Evolutionary conservation across 805 yeast genomes (phyloP), one percentile per base, ranked within the genome.

Genomic region (Candida maris): DNA sequence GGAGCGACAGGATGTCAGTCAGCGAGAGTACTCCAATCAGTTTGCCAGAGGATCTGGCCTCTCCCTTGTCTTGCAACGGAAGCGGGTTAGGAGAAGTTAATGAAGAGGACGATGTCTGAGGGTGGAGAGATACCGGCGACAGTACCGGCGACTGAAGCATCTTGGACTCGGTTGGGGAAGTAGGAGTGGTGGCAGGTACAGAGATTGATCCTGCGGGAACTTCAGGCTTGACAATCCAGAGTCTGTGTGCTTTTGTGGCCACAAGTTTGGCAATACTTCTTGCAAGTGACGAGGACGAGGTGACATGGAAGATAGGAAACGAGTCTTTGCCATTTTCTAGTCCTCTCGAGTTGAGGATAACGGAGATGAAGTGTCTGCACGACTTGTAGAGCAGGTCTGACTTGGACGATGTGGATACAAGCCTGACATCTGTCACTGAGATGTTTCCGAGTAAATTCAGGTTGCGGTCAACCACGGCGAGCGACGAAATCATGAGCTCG

Each of bases 271-370:
- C 97, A 54, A 93, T 74, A 6, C 94, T 87, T 59, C 96, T 75
- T 22, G 87, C 95, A 34, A 93, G 70, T 0, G 93, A 80, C 7
- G 94, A 78, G 27, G 74, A 72, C 42, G 78, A 76, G 44, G 85
- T 81, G 18, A 91, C 96, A 59, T 91, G 95, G 72, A 91, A 91
- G 27, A 93, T 91, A 13, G 98, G 98, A 70, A 83, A 91, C 27
- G 94, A 87, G 65, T 91, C 98, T 61, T 89, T 88, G 35, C 96
- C 96, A 56, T 88, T 89, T 53, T 83, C 94, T 21, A 91, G 71
- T 15, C 98, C 98, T 56, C 96, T 80, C 37, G 81, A 81, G 46
- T 84, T 81, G 45, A 93, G 72, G 42, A 89, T 88, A 44, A 88
- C 82, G 10, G 94, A 79, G 39, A 91, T 78, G 57, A 91, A 91